Evolutionary conservation across 2,329 filamentous ascomycete species (phyloP).

Genomic region (Monilinia laxa): DNA sequence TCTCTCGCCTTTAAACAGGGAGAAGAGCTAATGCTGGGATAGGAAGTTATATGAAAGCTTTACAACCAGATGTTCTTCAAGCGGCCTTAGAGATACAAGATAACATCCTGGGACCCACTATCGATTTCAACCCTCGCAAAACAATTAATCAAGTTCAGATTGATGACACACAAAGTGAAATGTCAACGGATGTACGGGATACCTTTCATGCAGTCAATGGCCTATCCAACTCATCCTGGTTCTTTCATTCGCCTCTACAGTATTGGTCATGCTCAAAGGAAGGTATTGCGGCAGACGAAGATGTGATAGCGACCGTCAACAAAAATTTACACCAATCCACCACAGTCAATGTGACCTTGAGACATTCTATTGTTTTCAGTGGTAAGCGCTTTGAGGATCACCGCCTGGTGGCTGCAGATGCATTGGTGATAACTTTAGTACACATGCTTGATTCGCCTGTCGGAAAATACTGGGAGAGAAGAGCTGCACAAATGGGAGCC

Average conservation of each 20-base stretch:
- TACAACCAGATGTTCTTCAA: conserved; percentile 63
- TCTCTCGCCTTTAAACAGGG: background rate
- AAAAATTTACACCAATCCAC: conserved; percentile 60
- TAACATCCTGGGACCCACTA: conserved; percentile 61
- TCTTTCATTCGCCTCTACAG: conserved; percentile 78
- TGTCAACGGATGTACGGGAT: conserved; percentile 47
- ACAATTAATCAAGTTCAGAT: conserved; percentile 25
- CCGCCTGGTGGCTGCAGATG: conserved; percentile 68
- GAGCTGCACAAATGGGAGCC: conserved; percentile 54
- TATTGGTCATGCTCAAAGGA: conserved; percentile 73
- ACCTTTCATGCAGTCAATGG: conserved; percentile 59
- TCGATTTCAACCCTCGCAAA: conserved; percentile 53
- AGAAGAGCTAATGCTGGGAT: conserved; percentile 24
- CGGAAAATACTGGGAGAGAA: conserved; percentile 63
- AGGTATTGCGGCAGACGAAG: conserved; percentile 56
- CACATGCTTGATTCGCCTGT: conserved; percentile 65
- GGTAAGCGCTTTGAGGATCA: conserved; percentile 74
- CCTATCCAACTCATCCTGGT: conserved; percentile 65
- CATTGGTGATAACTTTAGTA: conserved; percentile 74
- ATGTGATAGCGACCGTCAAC: conserved; percentile 71
- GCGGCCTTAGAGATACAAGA: conserved; percentile 70
- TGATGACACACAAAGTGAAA: conserved; percentile 30
- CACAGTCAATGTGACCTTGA: conserved; percentile 69
- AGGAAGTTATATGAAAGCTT: conserved; percentile 70
- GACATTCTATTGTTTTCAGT: conserved; percentile 77